Evolutionary conservation across 1,284 basidiomycete genomes (phyloP), one percentile per base, ranked within the genome.

Genomic region (Inonotus obliquus): DNA sequence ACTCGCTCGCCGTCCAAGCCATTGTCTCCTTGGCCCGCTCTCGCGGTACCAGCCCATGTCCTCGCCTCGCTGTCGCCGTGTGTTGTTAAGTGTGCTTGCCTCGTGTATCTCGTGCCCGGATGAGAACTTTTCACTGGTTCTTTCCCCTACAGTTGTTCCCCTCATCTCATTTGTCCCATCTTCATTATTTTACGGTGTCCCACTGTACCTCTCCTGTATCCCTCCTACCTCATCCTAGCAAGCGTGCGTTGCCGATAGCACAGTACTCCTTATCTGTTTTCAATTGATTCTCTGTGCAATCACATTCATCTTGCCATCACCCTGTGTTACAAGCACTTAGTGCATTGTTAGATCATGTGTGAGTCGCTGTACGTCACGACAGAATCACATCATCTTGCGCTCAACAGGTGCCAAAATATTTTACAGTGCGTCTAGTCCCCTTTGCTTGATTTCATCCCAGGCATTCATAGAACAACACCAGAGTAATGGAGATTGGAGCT

Each of bases 21-120:
- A 17, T 44, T 21, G 4, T 44, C 32, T 48, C 53, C 37, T 54
- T 55, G 27, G 35, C 39, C 35, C 53, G 49, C 39, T n/a, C 11
- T 14, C 52, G 21, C 57, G 49, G 7, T 44, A 23, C 47, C 27
- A 45, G 2, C 29, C 23, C 51, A 21, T 54, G 29, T 11, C 37
- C n/a, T 25, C 54, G n/a, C 37, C 32, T 49, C n/a, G 35, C 52
- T 54, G 29, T 35, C 19, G 32, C 23, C 38, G 21, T 37, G 17
- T 37, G 19, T 48, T 32, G 29, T 48, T 56, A 58, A n/a, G 27
- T 32, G 41, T 49, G 37, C 19, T 32, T 14, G 23, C 44, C 39
- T 62, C 49, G 39, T 58, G 60, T 54, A 57, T 59, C 48, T 53
- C 25, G 55, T 48, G 19, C n/a, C 29, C 39, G 55, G 41, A n/a